A percentile compares a stretch with the other conserved stretches of the same genome.
Evolutionary conservation across 805 yeast species (phyloP).

Genomic region (Priceomyces melissophilus): DNA sequence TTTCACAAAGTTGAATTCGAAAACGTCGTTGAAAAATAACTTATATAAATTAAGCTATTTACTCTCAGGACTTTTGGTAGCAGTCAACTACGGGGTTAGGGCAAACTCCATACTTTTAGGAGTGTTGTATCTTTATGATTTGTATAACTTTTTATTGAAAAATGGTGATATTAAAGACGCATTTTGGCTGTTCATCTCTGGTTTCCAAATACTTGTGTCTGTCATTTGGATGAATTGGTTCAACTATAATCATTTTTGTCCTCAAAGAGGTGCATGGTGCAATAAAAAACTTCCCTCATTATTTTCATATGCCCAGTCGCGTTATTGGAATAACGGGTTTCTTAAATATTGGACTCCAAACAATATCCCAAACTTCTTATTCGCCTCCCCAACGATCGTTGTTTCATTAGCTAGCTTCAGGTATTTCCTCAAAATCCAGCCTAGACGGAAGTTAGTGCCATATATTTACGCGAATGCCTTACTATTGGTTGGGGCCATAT

Average conservation of each 20-base stretch:
- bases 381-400: slow-evolving; percentile 66
- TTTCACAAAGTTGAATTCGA: slow-evolving; percentile 11
- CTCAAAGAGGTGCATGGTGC: slow-evolving; percentile 80
- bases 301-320: slow-evolving; percentile 65
- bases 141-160: slow-evolving; percentile 21
- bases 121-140: slow-evolving; percentile 57
- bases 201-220: slow-evolving; percentile 47
- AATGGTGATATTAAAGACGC: slow-evolving; percentile 16
- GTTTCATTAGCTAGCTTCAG: slow-evolving; percentile 41
- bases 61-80: slow-evolving; percentile 52
- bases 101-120: slow-evolving; percentile 80
- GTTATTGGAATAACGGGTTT: slow-evolving; percentile 86
- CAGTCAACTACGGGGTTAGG: slow-evolving; percentile 59
- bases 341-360: slow-evolving; percentile 76
- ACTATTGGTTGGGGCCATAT: slow-evolving; percentile 48
- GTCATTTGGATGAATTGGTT: slow-evolving; percentile 45
- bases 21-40: slow-evolving; percentile 14
- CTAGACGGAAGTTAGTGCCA: slow-evolving; percentile 30
- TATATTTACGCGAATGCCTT: slow-evolving; percentile 39
- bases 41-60: slow-evolving; percentile 27
- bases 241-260: slow-evolving; percentile 64
- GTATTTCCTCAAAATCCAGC: slow-evolving; percentile 33
- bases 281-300: slow-evolving; percentile 51
- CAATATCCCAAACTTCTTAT: slow-evolving; percentile 77
- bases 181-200: slow-evolving; percentile 46